phyloP scores from a whole-genome alignment of 257 asterid species.

The Leonotis leonurus region DNA sequence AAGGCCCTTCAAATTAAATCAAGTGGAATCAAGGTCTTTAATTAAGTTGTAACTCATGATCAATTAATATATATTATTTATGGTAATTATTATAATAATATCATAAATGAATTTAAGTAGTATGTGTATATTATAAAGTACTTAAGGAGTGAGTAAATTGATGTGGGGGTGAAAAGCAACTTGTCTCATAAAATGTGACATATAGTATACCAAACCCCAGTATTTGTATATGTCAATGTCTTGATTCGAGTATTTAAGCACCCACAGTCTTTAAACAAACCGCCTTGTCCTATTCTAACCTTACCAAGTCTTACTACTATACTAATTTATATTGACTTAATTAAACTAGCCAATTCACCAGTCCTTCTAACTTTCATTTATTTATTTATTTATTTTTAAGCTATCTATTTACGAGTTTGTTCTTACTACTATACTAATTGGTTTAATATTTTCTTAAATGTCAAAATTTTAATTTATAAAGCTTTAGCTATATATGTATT shows the following conservation, averaged over 20 bases:
- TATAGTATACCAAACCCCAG: constrained; percentile 1
- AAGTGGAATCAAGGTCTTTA: neutral
- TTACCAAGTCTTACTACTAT: too few relatives aligned
- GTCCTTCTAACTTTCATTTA: neutral
- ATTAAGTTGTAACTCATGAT: too few relatives aligned
- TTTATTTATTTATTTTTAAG: neutral
- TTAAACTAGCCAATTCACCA: neutral
- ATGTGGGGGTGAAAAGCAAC: neutral
- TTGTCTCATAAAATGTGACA: constrained; percentile 20
- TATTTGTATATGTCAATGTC: neutral
- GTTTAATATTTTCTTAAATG: too few relatives aligned
- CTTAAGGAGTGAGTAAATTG: constrained; percentile 14
- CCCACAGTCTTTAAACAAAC: constrained; percentile 13
- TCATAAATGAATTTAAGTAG: neutral
- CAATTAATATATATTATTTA: neutral
- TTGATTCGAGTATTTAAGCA: neutral
- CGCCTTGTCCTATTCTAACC: neutral
- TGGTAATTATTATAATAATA: neutral
- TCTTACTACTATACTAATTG: too few relatives aligned
- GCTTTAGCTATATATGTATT: too few relatives aligned
- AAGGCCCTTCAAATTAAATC: too few relatives aligned
- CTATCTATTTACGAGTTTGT: neutral
- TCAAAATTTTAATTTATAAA: too few relatives aligned
- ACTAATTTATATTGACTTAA: neutral
- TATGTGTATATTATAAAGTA: too few relatives aligned